Percentiles rank a stretch among this genome's conserved stretches.
Conservation (phyloP, 2,329 filamentous ascomycete genomes). For the Botrytis fabae region DNA sequence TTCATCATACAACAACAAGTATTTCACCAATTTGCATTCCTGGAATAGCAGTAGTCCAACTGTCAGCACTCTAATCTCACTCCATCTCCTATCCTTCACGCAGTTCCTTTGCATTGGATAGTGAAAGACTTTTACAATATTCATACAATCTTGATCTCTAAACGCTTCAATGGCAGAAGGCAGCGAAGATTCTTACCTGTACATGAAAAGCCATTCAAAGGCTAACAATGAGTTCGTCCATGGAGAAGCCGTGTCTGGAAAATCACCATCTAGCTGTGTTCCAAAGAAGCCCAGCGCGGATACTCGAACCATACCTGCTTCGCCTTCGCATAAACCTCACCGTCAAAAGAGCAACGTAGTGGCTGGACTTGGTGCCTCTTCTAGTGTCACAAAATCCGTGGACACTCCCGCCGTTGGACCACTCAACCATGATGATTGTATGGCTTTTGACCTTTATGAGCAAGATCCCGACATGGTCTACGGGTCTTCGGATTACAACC, state of each 20-base stretch:
- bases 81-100: slow-evolving; percentile 12
- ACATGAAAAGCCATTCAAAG: slow-evolving; percentile 15
- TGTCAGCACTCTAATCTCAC: slow-evolving; percentile 20
- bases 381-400: not conserved
- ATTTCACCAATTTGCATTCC: slow-evolving; percentile 10
- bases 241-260: not conserved
- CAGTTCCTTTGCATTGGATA: slow-evolving; percentile 17
- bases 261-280: not conserved
- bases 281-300: slow-evolving; percentile 11
- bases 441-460: slow-evolving; percentile 23
- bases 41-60: slow-evolving; percentile 12
- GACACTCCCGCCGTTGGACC: not conserved
- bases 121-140: slow-evolving; percentile 7
- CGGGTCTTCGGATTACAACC: slow-evolving; percentile 7
- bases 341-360: not conserved
- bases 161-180: slow-evolving; percentile 18
- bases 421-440: slow-evolving; percentile 12
- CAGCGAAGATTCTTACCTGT: slow-evolving; percentile 22
- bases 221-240: not conserved
- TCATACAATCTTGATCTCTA: not conserved
- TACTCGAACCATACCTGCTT: not conserved
- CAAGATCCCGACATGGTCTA: slow-evolving; percentile 16
- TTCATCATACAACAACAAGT: slow-evolving; percentile 12
- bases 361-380: too few relatives aligned
- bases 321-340: not conserved